phyloP scores from a whole-genome alignment of 495 filamentous ascomycete species.

The Lasiosphaeriaceae sp. region DNA sequence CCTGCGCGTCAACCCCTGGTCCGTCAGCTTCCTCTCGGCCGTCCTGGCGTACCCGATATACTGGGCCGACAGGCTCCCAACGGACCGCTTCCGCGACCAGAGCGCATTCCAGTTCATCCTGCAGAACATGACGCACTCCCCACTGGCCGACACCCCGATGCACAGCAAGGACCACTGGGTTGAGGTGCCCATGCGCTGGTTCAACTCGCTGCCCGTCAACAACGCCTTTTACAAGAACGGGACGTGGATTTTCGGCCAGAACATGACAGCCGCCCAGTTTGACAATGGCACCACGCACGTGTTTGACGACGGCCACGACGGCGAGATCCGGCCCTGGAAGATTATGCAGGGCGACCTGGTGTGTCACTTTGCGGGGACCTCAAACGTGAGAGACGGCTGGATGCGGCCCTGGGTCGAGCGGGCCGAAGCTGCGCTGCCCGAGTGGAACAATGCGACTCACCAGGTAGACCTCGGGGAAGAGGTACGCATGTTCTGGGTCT shows the following conservation, averaged over 20 bases:
- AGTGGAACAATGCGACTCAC: conserved; percentile 22
- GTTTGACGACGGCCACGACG: conserved; percentile 19
- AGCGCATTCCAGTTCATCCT: conserved; percentile 27
- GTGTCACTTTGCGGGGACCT: conserved; percentile 23
- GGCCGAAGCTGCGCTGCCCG: conserved; percentile 16
- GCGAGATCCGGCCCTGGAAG: conserved; percentile 22
- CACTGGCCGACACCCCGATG: conserved; percentile 17
- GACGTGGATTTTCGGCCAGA: conserved; percentile 22
- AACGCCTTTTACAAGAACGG: conserved; percentile 23
- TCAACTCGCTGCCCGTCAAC: conserved; percentile 29
- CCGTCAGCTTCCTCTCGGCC: conserved; percentile 44
- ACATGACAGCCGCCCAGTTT: conserved; percentile 19
- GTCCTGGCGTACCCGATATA: conserved; percentile 43
- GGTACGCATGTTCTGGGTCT: conserved; percentile 14
- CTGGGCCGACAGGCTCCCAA: conserved; percentile 33
- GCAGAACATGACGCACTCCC: conserved; percentile 8
- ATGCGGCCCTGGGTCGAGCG: conserved; percentile 23
- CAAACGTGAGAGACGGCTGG: conserved; percentile 24
- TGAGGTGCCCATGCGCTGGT: conserved; percentile 27
- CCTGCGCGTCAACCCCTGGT: conserved; percentile 47
- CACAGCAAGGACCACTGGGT: conserved; percentile 21
- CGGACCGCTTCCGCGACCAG: conserved; percentile 27
- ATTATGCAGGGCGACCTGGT: conserved; percentile 26
- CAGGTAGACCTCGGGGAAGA: conserved; percentile 6
- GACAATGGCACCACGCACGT: conserved; percentile 22